These are phyloP conservation scores for Fusarium verrucosum DNA, from an alignment of 2,329 filamentous ascomycete species.

Conservation along the genomic window DNA sequence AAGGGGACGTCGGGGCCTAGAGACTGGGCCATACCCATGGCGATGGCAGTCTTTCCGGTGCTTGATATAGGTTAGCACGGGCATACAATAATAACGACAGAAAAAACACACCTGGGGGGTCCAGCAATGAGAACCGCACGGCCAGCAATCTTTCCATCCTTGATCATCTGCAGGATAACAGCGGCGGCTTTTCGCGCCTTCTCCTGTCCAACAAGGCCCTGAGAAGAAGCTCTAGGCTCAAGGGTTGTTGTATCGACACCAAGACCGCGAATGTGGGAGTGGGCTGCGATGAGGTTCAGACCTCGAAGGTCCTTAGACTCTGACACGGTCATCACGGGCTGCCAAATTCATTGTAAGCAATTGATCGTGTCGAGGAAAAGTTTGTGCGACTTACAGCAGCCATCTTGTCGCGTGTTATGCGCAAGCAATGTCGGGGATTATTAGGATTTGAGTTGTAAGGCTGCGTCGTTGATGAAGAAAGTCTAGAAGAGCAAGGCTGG, in stretches of 20 bases:
- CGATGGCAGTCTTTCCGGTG: constrained; percentile 97
- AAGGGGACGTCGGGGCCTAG: constrained; percentile 95
- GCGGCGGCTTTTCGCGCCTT: constrained; percentile 97
- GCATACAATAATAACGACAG: neutral
- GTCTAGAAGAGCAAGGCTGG: constrained; percentile 20
- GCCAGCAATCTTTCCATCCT: constrained; percentile 97
- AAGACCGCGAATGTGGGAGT: constrained; percentile 96
- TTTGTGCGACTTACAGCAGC: constrained; percentile 60
- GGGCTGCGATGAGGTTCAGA: constrained; percentile 96
- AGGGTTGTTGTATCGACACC: constrained; percentile 92
- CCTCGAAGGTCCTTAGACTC: constrained; percentile 96
- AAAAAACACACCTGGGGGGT: constrained; percentile 74
- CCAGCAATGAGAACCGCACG: constrained; percentile 94
- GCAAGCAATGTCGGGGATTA: constrained; percentile 19
- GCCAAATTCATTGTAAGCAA: constrained; percentile 38
- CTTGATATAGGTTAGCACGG: constrained; percentile 55
- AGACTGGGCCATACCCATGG: constrained; percentile 98
- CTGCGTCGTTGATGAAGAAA: constrained; percentile 15
- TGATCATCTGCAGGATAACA: constrained; percentile 98
- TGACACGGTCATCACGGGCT: constrained; percentile 80
- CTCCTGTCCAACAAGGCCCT: constrained; percentile 94
- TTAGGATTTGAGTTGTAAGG: constrained; percentile 24
- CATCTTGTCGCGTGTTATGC: constrained; percentile 53
- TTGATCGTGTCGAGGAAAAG: constrained; percentile 5
- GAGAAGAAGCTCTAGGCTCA: constrained; percentile 84